phyloP scores from a whole-genome alignment of 1,139 yeast genomes.

The Debaryomyces fabryi region DNA sequence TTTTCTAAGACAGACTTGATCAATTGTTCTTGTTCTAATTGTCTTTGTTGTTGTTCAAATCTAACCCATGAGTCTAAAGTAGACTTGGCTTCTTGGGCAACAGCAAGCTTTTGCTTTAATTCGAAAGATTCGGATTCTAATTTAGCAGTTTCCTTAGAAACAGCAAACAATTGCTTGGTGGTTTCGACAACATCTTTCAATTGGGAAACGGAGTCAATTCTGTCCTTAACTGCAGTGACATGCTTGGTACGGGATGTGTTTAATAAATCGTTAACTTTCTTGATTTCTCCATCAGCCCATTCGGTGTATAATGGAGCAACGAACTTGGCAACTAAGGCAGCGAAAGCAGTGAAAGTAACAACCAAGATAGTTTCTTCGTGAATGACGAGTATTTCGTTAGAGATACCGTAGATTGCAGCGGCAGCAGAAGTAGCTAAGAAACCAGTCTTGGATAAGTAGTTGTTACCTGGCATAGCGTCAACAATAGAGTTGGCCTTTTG shows the following conservation, averaged over 20 bases:
- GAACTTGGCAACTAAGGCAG: constrained; percentile 77
- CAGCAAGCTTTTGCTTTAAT: constrained; percentile 86
- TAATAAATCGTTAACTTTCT: constrained; percentile 77
- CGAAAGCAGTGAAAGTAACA: constrained; percentile 76
- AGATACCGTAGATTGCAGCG: constrained; percentile 90
- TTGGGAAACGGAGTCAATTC: constrained; percentile 86
- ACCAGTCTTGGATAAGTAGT: constrained; percentile 87
- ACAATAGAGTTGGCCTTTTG: constrained; percentile 87
- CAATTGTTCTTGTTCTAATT: constrained; percentile 92
- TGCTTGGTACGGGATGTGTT: constrained; percentile 90
- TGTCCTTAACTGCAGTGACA: constrained; percentile 87
- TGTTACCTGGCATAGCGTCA: constrained; percentile 93
- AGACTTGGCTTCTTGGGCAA: constrained; percentile 88
- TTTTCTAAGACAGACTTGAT: constrained; percentile 84
- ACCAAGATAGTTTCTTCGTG: constrained; percentile 93
- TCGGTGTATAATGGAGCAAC: constrained; percentile 94
- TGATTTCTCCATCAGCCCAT: constrained; percentile 91
- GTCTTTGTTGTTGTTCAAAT: constrained; percentile 96
- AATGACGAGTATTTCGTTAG: constrained; percentile 88
- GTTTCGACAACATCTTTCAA: constrained; percentile 90
- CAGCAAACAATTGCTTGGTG: constrained; percentile 88
- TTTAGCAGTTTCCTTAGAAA: constrained; percentile 95
- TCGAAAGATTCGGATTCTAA: constrained; percentile 93
- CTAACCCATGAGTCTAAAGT: constrained; percentile 99
- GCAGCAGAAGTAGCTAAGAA: constrained; percentile 93